Conservation (phyloP, 2,329 filamentous ascomycete genomes). For the Cercospora nicotianae region DNA sequence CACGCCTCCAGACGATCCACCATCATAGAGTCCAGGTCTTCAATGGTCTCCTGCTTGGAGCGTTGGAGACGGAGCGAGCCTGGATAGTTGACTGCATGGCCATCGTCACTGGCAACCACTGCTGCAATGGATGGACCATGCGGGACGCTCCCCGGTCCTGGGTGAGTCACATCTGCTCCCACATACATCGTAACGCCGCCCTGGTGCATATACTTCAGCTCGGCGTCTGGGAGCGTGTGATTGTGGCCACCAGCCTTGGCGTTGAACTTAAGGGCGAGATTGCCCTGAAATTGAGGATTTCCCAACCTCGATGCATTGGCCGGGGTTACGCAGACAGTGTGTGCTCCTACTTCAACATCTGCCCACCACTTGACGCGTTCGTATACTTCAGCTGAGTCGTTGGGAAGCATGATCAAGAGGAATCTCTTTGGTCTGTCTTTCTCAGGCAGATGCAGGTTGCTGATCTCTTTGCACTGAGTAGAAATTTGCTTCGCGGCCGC, state of each 20-base stretch:
- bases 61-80: slow-evolving; percentile 41
- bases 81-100: slow-evolving; percentile 33
- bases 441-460: neutral
- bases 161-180: slow-evolving; percentile 47
- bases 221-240: neutral
- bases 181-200: slow-evolving; percentile 36
- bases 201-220: neutral
- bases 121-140: slow-evolving; percentile 19
- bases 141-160: slow-evolving; percentile 27
- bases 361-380: slow-evolving; percentile 11
- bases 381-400: neutral
- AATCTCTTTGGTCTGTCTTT: neutral
- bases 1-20: slow-evolving; percentile 31
- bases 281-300: neutral
- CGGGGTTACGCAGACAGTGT: slow-evolving; percentile 10
- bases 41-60: slow-evolving; percentile 34
- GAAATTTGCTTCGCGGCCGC: neutral
- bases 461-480: neutral
- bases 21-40: slow-evolving; percentile 35
- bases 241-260: slow-evolving; percentile 19
- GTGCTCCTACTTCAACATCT: neutral
- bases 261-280: slow-evolving; percentile 27
- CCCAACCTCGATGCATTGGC: neutral
- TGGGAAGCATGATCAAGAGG: slow-evolving; percentile 5
- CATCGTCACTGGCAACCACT: slow-evolving; percentile 21